Percentiles rank a stretch among this genome's conserved stretches.
Conservation (phyloP, 176 grass and related monocot genomes). For the Zea luxurians region DNA sequence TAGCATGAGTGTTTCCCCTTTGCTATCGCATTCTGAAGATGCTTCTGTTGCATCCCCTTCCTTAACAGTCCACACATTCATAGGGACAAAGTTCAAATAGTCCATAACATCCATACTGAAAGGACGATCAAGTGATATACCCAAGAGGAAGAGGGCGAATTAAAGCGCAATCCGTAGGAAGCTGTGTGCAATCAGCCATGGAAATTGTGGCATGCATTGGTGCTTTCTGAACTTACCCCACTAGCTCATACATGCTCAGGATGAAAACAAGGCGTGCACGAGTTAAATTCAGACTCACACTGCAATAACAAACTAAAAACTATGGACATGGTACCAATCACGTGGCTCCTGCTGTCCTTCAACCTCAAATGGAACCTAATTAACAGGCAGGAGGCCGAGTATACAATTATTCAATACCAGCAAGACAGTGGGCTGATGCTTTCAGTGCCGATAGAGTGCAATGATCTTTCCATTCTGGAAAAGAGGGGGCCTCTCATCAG, state of each 20-base stretch:
- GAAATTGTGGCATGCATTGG: constrained; percentile 1
- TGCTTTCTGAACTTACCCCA: constrained; percentile 46
- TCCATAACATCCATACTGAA: not conserved
- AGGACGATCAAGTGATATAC: too few relatives aligned
- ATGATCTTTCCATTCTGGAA: constrained; percentile 24
- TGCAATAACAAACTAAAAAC: constrained; percentile 15
- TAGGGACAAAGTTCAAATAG: not conserved
- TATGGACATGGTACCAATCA: not conserved
- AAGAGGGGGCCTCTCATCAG: not conserved
- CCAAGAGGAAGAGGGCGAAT: not conserved
- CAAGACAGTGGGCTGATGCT: constrained; percentile 27
- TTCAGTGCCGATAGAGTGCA: constrained; percentile 3
- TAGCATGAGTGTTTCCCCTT: not conserved
- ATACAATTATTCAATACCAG: not conserved
- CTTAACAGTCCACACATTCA: too few relatives aligned
- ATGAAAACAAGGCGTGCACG: constrained; percentile 31
- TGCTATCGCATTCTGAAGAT: not conserved
- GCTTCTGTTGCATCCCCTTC: too few relatives aligned
- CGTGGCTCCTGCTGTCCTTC: not conserved
- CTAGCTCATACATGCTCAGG: not conserved
- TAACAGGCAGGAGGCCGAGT: too few relatives aligned
- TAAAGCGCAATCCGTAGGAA: constrained; percentile 17
- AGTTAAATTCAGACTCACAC: constrained; percentile 34
- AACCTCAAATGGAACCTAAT: not conserved
- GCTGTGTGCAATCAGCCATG: not conserved